These are phyloP conservation scores for Eutypa lata DNA, from an alignment of 2,329 filamentous ascomycete genomes.

Conservation along the genomic window DNA sequence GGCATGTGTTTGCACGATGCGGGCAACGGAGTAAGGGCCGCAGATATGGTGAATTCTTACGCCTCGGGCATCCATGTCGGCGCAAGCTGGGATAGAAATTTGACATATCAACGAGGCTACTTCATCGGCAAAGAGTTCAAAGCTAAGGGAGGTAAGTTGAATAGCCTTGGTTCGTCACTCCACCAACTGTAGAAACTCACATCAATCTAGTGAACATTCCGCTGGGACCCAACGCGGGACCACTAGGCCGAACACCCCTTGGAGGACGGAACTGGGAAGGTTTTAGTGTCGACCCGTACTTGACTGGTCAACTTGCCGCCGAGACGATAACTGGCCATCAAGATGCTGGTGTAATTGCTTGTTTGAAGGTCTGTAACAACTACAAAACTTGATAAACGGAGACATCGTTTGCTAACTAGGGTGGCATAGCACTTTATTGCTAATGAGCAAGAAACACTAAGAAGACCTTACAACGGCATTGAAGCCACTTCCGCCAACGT, in stretches of 20 bases:
- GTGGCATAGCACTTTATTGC: constrained; percentile 52
- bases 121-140: constrained; percentile 57
- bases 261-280: constrained; percentile 70
- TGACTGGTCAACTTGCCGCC: constrained; percentile 68
- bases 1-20: constrained; percentile 49
- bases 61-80: constrained; percentile 46
- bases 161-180: background rate
- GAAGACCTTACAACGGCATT: constrained; percentile 39
- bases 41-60: constrained; percentile 47
- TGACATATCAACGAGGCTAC: constrained; percentile 48
- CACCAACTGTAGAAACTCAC: constrained; percentile 4
- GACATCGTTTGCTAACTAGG: constrained; percentile 3
- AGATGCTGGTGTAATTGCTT: constrained; percentile 74
- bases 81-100: constrained; percentile 50
- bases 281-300: constrained; percentile 63
- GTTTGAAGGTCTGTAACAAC: constrained; percentile 50
- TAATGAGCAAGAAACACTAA: constrained; percentile 58
- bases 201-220: constrained; percentile 47
- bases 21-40: constrained; percentile 45
- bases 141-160: constrained; percentile 40
- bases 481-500: constrained; percentile 60
- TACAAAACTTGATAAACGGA: background rate
- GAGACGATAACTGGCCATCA: constrained; percentile 75
- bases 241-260: constrained; percentile 63
- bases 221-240: constrained; percentile 66